Conservation (phyloP, 768 basidiomycete species). For the Tylopilus felleus region DNA sequence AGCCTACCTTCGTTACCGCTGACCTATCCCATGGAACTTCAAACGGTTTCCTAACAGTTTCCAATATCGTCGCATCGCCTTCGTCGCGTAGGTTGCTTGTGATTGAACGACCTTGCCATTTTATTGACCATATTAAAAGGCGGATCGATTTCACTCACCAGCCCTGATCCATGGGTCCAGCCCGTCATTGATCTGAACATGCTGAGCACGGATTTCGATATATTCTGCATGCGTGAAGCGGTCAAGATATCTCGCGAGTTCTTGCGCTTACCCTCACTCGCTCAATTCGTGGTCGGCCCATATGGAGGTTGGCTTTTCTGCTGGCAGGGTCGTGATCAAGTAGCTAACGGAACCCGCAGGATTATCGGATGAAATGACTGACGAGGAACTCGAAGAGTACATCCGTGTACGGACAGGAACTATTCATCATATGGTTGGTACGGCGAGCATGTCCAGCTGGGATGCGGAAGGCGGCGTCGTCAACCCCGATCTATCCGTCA, state of each 20-base stretch:
- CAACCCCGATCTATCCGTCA: background rate
- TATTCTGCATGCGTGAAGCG: background rate
- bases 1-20: slow-evolving; percentile 1
- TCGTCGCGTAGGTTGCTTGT: background rate
- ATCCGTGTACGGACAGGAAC: background rate
- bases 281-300: background rate
- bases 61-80: background rate
- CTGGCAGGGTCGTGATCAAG: background rate
- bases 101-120: too few relatives aligned
- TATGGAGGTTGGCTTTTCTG: background rate
- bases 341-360: background rate
- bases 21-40: background rate
- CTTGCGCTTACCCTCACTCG: background rate
- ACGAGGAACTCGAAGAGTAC: background rate
- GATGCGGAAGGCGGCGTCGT: background rate
- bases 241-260: background rate
- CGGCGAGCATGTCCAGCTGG: background rate
- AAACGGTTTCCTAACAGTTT: background rate
- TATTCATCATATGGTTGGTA: background rate
- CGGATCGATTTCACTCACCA: background rate
- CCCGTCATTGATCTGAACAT: background rate
- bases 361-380: background rate
- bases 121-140: background rate
- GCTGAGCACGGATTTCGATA: background rate
- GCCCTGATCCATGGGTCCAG: background rate